Evolutionary conservation across 169 alveolate genomes (phyloP), one percentile per base, ranked within the genome.

Genomic region (Haemoproteus tartakovskyi): DNA sequence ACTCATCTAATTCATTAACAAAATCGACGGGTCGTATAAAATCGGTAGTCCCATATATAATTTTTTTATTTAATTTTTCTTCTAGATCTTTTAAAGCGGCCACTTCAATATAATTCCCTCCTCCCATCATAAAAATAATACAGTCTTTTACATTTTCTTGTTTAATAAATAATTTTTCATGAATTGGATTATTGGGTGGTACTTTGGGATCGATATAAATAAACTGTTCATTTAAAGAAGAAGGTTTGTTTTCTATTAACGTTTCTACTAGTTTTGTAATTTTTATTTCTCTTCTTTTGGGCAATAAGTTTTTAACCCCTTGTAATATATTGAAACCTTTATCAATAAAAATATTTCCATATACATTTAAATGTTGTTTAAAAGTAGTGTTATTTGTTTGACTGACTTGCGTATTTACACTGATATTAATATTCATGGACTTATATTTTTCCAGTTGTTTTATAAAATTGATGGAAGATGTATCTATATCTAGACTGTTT

Each of bases 51-150:
- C 90, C 90, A 24, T 85, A 85, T 16, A 85, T 85, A 38, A 85
- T 85, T 54, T 79, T 85, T 47, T 85, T 85, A 36, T 85, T 85
- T 22, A 81, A 46, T 36, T 80, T 85, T 16, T 87, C 60, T 27
- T 92, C 93, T 56, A 85, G 51, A 12, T 88, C 92, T 52, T 82
- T 81, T 45, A 91, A 29, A 19, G 88, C 91, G 9, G 86, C 78
- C 14, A 92, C 86, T 50, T 91, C 95, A 33, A 80, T 86, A 83
- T 85, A 91, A 60, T 87, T 86, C 24, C 94, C 95, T 24, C 95
- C 95, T 1, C 95, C 95, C 0, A 91, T 86, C 1, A 91, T 67
- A 47, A 91, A 91, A 1, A 91, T 87, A 8, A 89, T 78, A 51
- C 87, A 90, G 38, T 81, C 90, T 56, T 83, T 85, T 36, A 83